Evolutionary conservation across 176 grass and related monocot genomes (phyloP).

Genomic region (Triticum monococcum): DNA sequence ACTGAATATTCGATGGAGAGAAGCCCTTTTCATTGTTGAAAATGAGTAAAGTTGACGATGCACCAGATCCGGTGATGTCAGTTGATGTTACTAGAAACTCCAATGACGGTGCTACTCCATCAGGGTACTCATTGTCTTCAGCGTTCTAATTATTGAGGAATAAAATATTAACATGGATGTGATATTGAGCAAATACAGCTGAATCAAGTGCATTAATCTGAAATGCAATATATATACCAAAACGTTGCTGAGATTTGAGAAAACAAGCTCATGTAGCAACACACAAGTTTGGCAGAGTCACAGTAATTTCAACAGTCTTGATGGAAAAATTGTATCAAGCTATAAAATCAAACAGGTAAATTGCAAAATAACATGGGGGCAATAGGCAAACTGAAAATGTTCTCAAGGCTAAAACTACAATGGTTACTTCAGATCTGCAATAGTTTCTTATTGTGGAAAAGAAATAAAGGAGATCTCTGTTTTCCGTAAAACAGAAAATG

Average conservation of each 20-base stretch:
- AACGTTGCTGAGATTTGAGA: neutral
- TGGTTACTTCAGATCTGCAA: neutral
- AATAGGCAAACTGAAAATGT: no score
- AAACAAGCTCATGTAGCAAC: neutral
- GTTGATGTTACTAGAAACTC: conserved; percentile 59
- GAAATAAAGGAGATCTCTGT: neutral
- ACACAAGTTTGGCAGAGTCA: neutral
- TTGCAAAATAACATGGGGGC: neutral
- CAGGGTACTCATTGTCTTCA: conserved; percentile 68
- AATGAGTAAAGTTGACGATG: conserved; percentile 53
- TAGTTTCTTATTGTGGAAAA: neutral
- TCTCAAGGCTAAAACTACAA: neutral
- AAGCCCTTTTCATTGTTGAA: conserved; percentile 77
- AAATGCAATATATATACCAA: neutral
- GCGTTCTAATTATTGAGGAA: conserved; percentile 46
- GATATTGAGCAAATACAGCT: no score
- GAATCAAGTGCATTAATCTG: no score
- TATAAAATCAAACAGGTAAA: neutral
- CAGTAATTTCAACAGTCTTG: neutral
- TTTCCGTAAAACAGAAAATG: neutral
- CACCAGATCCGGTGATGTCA: conserved; percentile 55
- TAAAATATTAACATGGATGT: neutral
- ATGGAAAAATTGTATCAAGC: neutral
- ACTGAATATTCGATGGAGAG: conserved; percentile 50
- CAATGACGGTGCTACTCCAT: conserved; percentile 44